Evolutionary conservation across 1,284 basidiomycete species (phyloP).

Genomic region (Taiwanofungus camphoratus): DNA sequence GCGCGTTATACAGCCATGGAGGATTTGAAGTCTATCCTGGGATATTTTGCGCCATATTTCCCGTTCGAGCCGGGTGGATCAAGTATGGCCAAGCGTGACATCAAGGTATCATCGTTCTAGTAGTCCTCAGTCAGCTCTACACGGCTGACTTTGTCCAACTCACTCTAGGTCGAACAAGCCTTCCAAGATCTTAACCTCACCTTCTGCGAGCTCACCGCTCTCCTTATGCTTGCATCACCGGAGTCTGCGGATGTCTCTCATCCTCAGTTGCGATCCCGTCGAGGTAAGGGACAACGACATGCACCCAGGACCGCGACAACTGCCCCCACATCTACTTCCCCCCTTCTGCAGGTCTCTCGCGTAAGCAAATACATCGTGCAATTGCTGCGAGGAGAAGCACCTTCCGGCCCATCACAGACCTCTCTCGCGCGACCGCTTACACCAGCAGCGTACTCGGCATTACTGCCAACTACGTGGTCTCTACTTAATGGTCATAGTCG

Average conservation of each 20-base stretch:
- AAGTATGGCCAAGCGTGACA: constrained; percentile 37
- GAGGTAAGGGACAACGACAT: too few species aligned
- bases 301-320: too few species aligned
- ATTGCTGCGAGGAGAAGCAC: constrained; percentile 54
- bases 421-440: constrained; percentile 40
- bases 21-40: constrained; percentile 55
- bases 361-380: constrained; percentile 69
- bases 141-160: constrained; percentile 4
- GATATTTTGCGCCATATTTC: constrained; percentile 78
- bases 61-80: constrained; percentile 51
- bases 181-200: constrained; percentile 69
- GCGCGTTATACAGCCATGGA: constrained; percentile 26
- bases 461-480: constrained; percentile 83
- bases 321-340: constrained; percentile 1
- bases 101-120: constrained; percentile 41
- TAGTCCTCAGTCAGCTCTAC: background rate
- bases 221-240: constrained; percentile 45
- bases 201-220: constrained; percentile 70
- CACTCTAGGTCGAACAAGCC: constrained; percentile 46
- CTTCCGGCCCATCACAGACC: constrained; percentile 35
- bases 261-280: background rate
- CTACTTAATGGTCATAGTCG: constrained; percentile 47
- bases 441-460: constrained; percentile 56
- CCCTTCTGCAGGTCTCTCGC: constrained; percentile 39
- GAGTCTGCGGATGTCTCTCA: constrained; percentile 1